Percentiles rank a stretch among this genome's conserved stretches.
These are phyloP conservation scores for Neonectria punicea DNA, from an alignment of 2,329 filamentous ascomycete species.

Conservation along the genomic window DNA sequence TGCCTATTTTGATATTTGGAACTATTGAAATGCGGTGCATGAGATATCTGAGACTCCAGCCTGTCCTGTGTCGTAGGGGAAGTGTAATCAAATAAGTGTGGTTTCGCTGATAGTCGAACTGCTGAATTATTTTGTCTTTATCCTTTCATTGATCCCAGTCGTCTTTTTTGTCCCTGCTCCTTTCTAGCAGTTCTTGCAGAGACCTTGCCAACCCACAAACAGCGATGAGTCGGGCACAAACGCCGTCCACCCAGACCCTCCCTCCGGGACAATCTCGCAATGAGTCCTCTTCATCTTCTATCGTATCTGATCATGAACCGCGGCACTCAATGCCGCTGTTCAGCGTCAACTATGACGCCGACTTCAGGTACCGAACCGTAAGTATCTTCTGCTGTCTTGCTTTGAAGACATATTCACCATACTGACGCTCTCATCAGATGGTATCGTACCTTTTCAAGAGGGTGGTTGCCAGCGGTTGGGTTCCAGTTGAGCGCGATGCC, in stretches of 20 bases:
- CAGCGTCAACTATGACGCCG: constrained; percentile 6
- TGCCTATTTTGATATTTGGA: background rate
- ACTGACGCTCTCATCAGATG: background rate
- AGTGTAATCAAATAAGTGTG: too few relatives aligned
- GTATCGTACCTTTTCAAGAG: constrained; percentile 16
- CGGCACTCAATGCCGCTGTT: constrained; percentile 2
- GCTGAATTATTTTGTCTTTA: background rate
- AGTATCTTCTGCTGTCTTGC: background rate
- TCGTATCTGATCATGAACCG: constrained; percentile 8
- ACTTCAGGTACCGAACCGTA: constrained; percentile 15
- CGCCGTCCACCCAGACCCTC: constrained; percentile 3
- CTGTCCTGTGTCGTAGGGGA: too few relatives aligned
- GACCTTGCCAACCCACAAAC: too few relatives aligned
- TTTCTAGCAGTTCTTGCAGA: too few relatives aligned
- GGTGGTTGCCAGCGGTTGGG: constrained; percentile 13
- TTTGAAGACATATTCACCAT: too few relatives aligned
- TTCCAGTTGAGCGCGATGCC: background rate
- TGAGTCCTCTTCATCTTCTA: constrained; percentile 3
- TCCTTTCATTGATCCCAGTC: background rate
- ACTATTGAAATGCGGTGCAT: background rate
- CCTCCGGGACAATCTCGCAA: background rate
- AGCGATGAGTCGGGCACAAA: constrained; percentile 12
- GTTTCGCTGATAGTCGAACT: too few relatives aligned
- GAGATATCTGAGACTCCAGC: background rate
- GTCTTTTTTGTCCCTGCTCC: background rate